phyloP scores from a whole-genome alignment of 345 rosid species.

The Camelina laxa region DNA sequence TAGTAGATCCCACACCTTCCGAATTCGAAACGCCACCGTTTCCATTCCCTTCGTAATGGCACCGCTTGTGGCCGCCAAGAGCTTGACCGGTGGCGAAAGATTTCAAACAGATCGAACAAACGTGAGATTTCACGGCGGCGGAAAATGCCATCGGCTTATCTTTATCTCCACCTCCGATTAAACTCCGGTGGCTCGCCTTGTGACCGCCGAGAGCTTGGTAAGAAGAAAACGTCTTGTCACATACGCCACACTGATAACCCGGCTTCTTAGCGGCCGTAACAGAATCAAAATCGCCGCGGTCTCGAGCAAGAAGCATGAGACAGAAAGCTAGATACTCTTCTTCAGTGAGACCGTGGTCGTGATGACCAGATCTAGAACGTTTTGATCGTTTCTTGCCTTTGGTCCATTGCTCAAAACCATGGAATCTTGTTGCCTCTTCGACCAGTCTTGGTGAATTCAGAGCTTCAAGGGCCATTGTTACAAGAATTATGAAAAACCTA shows the following conservation, averaged over 20 bases:
- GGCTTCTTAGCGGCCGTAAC: neutral
- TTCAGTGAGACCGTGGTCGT: constrained; percentile 47
- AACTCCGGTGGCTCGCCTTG: constrained; percentile 75
- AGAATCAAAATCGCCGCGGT: constrained; percentile 21
- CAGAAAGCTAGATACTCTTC: constrained; percentile 56
- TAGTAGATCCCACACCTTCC: constrained; percentile 57
- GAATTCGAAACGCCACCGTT: constrained; percentile 41
- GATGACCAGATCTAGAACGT: constrained; percentile 47
- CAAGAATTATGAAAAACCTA: neutral
- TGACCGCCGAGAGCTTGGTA: constrained; percentile 94
- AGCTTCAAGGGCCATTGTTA: constrained; percentile 54
- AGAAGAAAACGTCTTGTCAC: constrained; percentile 70
- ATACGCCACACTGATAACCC: constrained; percentile 68
- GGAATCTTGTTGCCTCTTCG: constrained; percentile 13
- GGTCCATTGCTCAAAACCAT: constrained; percentile 40
- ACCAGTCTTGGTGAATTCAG: constrained; percentile 47
- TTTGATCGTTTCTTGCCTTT: constrained; percentile 54
- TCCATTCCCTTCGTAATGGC: constrained; percentile 77
- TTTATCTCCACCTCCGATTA: constrained; percentile 10
- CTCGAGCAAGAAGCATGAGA: constrained; percentile 54
- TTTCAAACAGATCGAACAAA: constrained; percentile 83
- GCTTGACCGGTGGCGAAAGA: constrained; percentile 86
- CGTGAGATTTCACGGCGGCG: constrained; percentile 57
- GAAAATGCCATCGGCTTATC: neutral
- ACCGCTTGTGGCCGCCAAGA: constrained; percentile 87